phyloP scores from a whole-genome alignment of 2,329 filamentous ascomycete genomes.

The Plectosphaerella sp. region DNA sequence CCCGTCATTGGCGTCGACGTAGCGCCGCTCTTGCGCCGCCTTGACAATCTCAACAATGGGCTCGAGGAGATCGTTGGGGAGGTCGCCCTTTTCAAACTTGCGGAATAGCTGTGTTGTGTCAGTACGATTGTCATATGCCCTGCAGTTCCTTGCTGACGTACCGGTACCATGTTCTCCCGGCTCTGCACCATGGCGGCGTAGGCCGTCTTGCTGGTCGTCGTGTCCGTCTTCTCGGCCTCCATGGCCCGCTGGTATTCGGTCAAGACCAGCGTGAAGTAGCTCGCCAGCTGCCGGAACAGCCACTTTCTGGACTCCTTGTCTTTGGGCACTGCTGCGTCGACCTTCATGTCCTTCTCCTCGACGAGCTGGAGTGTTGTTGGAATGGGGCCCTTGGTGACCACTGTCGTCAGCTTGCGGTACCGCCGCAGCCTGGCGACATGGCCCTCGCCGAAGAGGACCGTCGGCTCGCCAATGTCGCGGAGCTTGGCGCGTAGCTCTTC shows the following conservation, averaged over 20 bases:
- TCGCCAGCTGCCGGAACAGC: constrained; percentile 82
- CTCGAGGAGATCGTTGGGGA: constrained; percentile 74
- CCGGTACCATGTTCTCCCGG: constrained; percentile 78
- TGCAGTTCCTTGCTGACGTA: constrained; percentile 17
- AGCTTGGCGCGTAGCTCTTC: constrained; percentile 66
- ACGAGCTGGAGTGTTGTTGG: constrained; percentile 79
- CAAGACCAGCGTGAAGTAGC: constrained; percentile 96
- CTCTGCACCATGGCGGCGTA: constrained; percentile 83
- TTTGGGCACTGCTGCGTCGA: constrained; percentile 56
- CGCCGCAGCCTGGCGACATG: constrained; percentile 65
- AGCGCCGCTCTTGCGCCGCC: constrained; percentile 82
- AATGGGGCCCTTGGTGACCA: constrained; percentile 72
- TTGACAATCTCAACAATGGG: constrained; percentile 89
- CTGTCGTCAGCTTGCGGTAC: constrained; percentile 61
- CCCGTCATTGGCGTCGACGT: constrained; percentile 94
- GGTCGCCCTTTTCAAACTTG: constrained; percentile 75
- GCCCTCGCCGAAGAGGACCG: constrained; percentile 74
- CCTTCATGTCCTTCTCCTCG: constrained; percentile 84
- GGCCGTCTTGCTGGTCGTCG: constrained; percentile 76
- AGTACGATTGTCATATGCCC: background rate
- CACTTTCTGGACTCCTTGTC: constrained; percentile 64
- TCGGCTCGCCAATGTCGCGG: constrained; percentile 68
- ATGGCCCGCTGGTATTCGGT: constrained; percentile 81
- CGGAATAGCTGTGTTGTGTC: constrained; percentile 61
- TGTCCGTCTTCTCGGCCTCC: constrained; percentile 57